Evolutionary conservation across 1,139 yeast genomes (phyloP).

Genomic region (Geotrichum histeridarum): DNA sequence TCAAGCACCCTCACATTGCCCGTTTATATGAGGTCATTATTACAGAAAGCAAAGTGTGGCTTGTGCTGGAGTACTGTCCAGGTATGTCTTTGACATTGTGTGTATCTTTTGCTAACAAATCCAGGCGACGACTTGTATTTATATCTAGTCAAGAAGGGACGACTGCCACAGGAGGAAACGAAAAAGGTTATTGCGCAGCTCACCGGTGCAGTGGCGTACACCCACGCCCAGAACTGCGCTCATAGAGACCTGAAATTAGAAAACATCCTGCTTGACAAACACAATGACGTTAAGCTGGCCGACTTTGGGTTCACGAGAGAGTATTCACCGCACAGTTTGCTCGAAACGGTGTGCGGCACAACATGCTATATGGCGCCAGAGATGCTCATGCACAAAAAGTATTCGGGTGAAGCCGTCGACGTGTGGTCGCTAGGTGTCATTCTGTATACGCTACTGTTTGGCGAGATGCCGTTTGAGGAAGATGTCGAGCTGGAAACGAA

Average conservation of each 20-base stretch:
- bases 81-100: constrained; percentile 18
- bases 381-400: constrained; percentile 58
- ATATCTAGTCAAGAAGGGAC: constrained; percentile 50
- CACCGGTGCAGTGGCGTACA: constrained; percentile 74
- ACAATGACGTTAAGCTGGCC: constrained; percentile 65
- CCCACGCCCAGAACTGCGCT: constrained; percentile 75
- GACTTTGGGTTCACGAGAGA: constrained; percentile 96
- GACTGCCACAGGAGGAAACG: constrained; percentile 50
- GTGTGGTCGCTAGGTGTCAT: constrained; percentile 92
- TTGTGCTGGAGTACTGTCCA: constrained; percentile 85
- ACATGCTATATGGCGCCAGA: constrained; percentile 98
- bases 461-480: constrained; percentile 89
- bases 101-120: constrained; percentile 33
- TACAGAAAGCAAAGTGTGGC: constrained; percentile 76
- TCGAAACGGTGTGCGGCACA: constrained; percentile 90
- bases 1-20: constrained; percentile 79
- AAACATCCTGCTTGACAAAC: constrained; percentile 71
- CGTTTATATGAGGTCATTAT: constrained; percentile 79
- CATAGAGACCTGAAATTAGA: constrained; percentile 89
- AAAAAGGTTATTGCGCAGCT: constrained; percentile 68
- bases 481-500: constrained; percentile 55
- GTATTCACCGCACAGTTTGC: constrained; percentile 49
- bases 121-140: constrained; percentile 82
- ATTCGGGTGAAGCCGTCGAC: constrained; percentile 78
- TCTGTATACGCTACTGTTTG: constrained; percentile 81